Evolutionary conservation across 805 yeast genomes (phyloP).

Genomic region (Priceomyces haplophilus): DNA sequence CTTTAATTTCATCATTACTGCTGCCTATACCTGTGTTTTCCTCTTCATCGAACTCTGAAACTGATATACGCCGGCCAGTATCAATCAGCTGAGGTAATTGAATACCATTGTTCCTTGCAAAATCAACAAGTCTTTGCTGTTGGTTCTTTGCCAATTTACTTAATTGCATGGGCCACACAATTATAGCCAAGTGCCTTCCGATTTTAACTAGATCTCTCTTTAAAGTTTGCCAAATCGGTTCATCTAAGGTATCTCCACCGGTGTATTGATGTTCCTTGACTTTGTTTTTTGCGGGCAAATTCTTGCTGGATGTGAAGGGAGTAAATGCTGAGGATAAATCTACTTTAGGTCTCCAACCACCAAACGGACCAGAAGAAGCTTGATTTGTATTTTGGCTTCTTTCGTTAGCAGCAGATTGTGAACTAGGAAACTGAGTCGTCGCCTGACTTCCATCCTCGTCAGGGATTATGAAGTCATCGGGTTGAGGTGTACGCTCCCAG

Average conservation of each 20-base stretch:
- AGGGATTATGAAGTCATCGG: constrained; percentile 35
- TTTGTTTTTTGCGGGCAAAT: constrained; percentile 20
- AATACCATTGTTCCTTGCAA: constrained; percentile 36
- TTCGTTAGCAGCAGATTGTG: not conserved
- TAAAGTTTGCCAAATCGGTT: constrained; percentile 60
- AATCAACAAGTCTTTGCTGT: constrained; percentile 29
- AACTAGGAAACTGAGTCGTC: constrained; percentile 1
- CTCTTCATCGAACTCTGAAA: constrained; percentile 29
- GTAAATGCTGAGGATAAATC: constrained; percentile 35
- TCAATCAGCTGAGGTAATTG: constrained; percentile 33
- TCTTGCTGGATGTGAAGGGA: constrained; percentile 23
- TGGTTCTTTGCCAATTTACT: constrained; percentile 33
- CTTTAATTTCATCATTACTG: constrained; percentile 12
- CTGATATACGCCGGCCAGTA: constrained; percentile 25
- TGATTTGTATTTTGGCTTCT: not conserved
- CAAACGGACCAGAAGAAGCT: constrained; percentile 9
- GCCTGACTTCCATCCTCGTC: constrained; percentile 27
- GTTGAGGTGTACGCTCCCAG: constrained; percentile 11
- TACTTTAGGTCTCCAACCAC: constrained; percentile 24
- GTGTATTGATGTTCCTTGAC: constrained; percentile 50
- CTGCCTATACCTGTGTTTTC: constrained; percentile 25
- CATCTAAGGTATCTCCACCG: constrained; percentile 73
- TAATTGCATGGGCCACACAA: constrained; percentile 45
- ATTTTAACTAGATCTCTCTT: constrained; percentile 36
- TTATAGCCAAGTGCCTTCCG: constrained; percentile 33